Evolutionary conservation across 345 rosid species (phyloP).

Genomic region (Citrus medica): DNA sequence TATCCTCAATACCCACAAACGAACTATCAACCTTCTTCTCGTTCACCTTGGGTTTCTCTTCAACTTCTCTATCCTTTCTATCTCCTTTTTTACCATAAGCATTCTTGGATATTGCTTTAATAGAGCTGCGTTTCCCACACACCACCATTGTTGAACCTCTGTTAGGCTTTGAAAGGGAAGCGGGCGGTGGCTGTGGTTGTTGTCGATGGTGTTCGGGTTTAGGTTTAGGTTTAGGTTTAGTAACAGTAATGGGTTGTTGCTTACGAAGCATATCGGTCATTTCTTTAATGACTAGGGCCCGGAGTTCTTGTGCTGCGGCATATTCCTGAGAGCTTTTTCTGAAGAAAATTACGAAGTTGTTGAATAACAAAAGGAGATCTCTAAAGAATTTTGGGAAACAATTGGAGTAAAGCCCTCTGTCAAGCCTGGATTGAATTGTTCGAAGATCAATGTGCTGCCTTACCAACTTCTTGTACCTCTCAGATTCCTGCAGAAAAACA

Average conservation of each 20-base stretch:
- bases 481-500: slow-evolving; percentile 36
- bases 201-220: slow-evolving; percentile 7
- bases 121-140: slow-evolving; percentile 28
- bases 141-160: slow-evolving; percentile 29
- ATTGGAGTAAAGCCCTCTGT: slow-evolving; percentile 36
- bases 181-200: neutral
- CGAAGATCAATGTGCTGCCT: slow-evolving; percentile 50
- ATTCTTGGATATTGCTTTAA: slow-evolving; percentile 17
- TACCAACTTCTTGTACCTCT: slow-evolving; percentile 40
- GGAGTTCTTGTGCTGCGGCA: slow-evolving; percentile 42
- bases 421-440: slow-evolving; percentile 37
- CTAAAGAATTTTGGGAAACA: slow-evolving; percentile 33
- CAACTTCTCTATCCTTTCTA: slow-evolving; percentile 12
- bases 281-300: slow-evolving; percentile 33
- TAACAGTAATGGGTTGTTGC: neutral
- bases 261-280: slow-evolving; percentile 25
- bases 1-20: slow-evolving; percentile 13
- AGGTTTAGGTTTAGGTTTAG: slow-evolving; percentile 18
- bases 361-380: slow-evolving; percentile 49
- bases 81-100: slow-evolving; percentile 13
- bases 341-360: slow-evolving; percentile 42
- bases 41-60: slow-evolving; percentile 20
- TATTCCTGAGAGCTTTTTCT: slow-evolving; percentile 32
- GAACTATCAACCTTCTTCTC: slow-evolving; percentile 16
- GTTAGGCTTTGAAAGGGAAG: slow-evolving; percentile 17